Evolutionary conservation across 2,329 filamentous ascomycete genomes (phyloP), one percentile per base, ranked within the genome.

Genomic region (Amesomyces nigricolor): DNA sequence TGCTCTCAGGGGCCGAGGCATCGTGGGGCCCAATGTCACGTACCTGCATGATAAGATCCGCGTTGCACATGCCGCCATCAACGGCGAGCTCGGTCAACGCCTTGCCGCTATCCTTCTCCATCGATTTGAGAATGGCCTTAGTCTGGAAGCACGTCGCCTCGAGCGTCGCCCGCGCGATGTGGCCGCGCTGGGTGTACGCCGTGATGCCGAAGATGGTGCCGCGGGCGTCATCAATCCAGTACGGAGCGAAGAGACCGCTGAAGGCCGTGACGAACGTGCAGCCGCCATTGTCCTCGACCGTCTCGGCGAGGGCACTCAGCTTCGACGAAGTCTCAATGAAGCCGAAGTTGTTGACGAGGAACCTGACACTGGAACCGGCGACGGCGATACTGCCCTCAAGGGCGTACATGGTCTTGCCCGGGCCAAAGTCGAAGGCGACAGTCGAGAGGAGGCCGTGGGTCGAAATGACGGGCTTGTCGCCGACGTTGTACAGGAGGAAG

Each of bases 121-220:
- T 96, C 59, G 91, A 89, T 67, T 94, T 86, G 22, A 96, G 80
- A 65, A 96, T 95, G 19, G 91, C 91, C 65, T 91, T 91, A 22
- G 89, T 95, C 72, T 96, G 91, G 77, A 89, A 95, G 74, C 91
- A 95, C 37, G 89, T 91, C 4, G 91, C 90, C 72, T 96, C 91
- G 51, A 96, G 82, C 0, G 91, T 95, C 35, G 91, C 91, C 58
- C 91, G 86, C 44, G 89, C 90, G 64, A 96, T 89, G 70, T 96
- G 91, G 14, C 89, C 89, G 64, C 85, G 85, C 67, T 90, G 80
- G 0, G 91, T 96, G 73, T 91, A 87, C 64, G 91, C 87, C 0
- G 89, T 94, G 61, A 95, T 86, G 46, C 89, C 89, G 65, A 92
- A 91, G 54, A 94, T 83, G 5, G 91, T 95, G 57, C 91, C 91